Percentiles rank a stretch among this genome's conserved stretches.
Conservation (phyloP, 768 basidiomycete species). For the Psilocybe cyanescens region DNA sequence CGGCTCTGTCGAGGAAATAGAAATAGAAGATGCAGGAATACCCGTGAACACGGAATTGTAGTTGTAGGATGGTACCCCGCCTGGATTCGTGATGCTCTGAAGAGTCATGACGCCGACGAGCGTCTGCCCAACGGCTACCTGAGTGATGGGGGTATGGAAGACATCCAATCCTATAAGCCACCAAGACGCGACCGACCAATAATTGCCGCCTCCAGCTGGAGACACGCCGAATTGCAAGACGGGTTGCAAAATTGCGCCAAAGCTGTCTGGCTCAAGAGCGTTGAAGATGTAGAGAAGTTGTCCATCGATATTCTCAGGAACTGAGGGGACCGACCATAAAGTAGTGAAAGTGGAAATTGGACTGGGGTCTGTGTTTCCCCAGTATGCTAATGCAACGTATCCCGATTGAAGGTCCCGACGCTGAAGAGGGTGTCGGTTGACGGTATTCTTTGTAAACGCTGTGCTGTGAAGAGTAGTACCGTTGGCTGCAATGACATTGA, state of each 20-base stretch:
- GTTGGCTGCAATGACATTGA: neutral
- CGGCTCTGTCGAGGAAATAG: conserved; percentile 12
- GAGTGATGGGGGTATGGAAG: conserved; percentile 10
- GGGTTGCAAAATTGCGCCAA: conserved; percentile 24
- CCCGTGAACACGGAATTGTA: conserved; percentile 12
- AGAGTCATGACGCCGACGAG: conserved; percentile 15
- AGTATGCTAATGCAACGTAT: conserved; percentile 18
- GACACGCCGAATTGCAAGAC: conserved; percentile 28
- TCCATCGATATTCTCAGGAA: conserved; percentile 17
- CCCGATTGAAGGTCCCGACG: too few species aligned
- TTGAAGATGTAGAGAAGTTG: conserved; percentile 29
- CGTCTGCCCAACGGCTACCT: conserved; percentile 11
- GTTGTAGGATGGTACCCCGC: conserved; percentile 7
- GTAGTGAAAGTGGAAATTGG: conserved; percentile 20
- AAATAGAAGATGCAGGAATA: conserved; percentile 7
- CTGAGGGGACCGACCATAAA: conserved; percentile 26
- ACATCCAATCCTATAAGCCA: conserved; percentile 15
- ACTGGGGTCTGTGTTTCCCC: conserved; percentile 19
- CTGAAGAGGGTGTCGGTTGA: too few species aligned
- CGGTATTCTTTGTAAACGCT: neutral
- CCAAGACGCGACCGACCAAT: conserved; percentile 27
- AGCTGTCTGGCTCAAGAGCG: conserved; percentile 16
- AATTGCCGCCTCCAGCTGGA: conserved; percentile 25
- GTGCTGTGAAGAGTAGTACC: neutral
- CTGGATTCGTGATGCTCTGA: conserved; percentile 4